These are phyloP conservation scores for Zygosaccharomyces bisporus DNA, from an alignment of 805 yeast species.

Conservation along the genomic window DNA sequence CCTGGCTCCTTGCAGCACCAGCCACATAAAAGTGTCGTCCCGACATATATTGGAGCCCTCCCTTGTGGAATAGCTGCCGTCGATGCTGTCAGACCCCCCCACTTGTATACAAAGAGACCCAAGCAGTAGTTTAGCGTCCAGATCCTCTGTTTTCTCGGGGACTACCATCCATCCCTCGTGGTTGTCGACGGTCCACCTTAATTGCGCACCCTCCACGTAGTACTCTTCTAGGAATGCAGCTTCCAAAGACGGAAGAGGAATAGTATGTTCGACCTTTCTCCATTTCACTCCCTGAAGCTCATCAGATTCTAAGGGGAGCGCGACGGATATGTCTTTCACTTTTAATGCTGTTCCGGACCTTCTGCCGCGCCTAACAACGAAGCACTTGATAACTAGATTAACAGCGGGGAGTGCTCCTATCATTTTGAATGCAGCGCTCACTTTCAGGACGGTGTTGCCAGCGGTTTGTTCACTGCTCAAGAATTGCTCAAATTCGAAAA, in stretches of 20 bases:
- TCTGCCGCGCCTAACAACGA: constrained; percentile 36
- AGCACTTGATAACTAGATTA: constrained; percentile 32
- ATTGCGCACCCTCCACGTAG: constrained; percentile 18
- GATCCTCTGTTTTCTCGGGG: constrained; percentile 17
- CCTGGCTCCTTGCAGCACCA: constrained; percentile 2
- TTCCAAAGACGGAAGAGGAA: constrained; percentile 14
- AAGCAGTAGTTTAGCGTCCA: constrained; percentile 1
- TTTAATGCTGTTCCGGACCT: constrained; percentile 29
- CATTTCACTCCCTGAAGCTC: constrained; percentile 18
- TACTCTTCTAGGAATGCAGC: constrained; percentile 23
- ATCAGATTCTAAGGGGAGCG: constrained; percentile 26
- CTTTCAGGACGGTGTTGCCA: constrained; percentile 26
- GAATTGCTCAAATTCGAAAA: constrained; percentile 36
- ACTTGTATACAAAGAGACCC: constrained; percentile 7
- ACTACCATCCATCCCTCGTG: constrained; percentile 28
- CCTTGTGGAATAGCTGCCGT: not conserved
- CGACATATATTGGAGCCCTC: not conserved
- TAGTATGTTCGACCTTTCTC: constrained; percentile 16
- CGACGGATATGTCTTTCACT: constrained; percentile 35
- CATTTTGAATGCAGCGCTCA: constrained; percentile 19
- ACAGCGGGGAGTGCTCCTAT: constrained; percentile 26
- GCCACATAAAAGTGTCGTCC: constrained; percentile 9
- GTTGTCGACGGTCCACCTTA: constrained; percentile 17
- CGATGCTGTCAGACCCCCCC: not conserved
- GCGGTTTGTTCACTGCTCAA: constrained; percentile 14